Evolutionary conservation across 2,329 filamentous ascomycete species (phyloP), one percentile per base, ranked within the genome.

Genomic region (Aureobasidium mangrovei): DNA sequence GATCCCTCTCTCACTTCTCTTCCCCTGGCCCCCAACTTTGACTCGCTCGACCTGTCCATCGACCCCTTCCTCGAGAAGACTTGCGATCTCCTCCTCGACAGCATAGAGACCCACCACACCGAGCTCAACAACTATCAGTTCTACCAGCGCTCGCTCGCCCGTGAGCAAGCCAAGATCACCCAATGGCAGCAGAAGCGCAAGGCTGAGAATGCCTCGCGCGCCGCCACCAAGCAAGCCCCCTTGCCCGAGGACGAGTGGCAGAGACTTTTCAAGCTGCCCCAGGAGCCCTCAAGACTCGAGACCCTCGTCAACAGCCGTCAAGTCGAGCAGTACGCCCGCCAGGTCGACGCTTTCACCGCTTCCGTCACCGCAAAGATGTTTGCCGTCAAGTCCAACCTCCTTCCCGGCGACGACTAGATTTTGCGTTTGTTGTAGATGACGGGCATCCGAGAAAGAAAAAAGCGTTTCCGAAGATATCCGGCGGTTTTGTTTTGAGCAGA

Each of bases 91-190:
- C 82, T 98, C 55, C 83, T 97, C 59, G 93, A 98, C 68, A 90
- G 86, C 77, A 95, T 98, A 70, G 93, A 98, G 78, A 86, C 86
- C 54, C 93, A 98, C 78, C 93, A 97, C 76, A 95, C 91, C 57
- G 93, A 98, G 74, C 86, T 95, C 70, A 97, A 97, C 83, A 98
- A 98, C 81, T 93, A 94, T 77, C 91, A 96, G 73, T 88, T 86
- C 80, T 96, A 96, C 78, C 90, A 96, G 76, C 83, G 93, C 66
- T 90, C 94, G 67, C 80, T 97, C 56, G 86, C 85, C 53, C 88
- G 93, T 64, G 93, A 98, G 77, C 93, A 98, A 76, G 76, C 86
- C 65, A 98, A 97, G 82, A 96, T 98, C 65, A 84, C 88, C 54
- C 86, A 90, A 61, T 98, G 93, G 93, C 91, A 97, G 75, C 76